phyloP scores from a whole-genome alignment of 2,329 filamentous ascomycete species.

The Plenodomus biglobosus region DNA sequence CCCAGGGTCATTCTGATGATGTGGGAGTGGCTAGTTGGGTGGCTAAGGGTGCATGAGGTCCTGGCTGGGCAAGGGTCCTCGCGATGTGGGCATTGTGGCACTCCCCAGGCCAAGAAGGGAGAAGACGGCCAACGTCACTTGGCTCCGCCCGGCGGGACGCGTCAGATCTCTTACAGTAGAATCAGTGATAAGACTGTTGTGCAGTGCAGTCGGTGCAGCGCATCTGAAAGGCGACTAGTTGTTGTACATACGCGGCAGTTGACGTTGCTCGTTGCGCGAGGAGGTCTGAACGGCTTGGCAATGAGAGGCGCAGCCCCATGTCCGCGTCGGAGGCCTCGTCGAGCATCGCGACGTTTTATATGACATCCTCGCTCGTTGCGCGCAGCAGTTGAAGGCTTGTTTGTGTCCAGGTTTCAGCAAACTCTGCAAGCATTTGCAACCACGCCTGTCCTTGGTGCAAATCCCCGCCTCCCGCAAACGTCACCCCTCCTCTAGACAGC shows the following conservation, averaged over 20 bases:
- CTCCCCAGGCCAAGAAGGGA: not conserved
- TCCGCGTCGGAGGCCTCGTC: not conserved
- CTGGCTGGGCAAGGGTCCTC: not conserved
- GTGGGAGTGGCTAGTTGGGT: not conserved
- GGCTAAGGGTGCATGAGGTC: not conserved
- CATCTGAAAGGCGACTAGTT: not conserved
- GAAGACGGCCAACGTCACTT: slow-evolving; percentile 3
- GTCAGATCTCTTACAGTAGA: slow-evolving; percentile 6
- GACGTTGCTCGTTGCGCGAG: slow-evolving; percentile 17
- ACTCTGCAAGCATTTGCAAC: not conserved
- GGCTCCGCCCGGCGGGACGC: slow-evolving; percentile 9
- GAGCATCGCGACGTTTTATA: not conserved
- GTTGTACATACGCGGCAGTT: slow-evolving; percentile 26
- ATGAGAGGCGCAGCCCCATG: slow-evolving; percentile 18
- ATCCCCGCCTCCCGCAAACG: not conserved
- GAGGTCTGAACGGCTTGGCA: slow-evolving; percentile 20
- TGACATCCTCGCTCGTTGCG: not conserved
- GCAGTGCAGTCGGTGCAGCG: not conserved
- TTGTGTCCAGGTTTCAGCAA: not conserved
- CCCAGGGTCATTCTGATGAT: not conserved
- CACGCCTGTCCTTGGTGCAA: slow-evolving; percentile 2
- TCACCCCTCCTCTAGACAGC: slow-evolving; percentile 1
- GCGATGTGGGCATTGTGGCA: not conserved
- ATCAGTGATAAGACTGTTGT: not conserved
- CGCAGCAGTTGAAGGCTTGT: not conserved